A percentile compares a stretch with the other conserved stretches of the same genome.
phyloP scores from a whole-genome alignment of 2,329 filamentous ascomycete genomes.

The Sporothrix brunneoviolacea region DNA sequence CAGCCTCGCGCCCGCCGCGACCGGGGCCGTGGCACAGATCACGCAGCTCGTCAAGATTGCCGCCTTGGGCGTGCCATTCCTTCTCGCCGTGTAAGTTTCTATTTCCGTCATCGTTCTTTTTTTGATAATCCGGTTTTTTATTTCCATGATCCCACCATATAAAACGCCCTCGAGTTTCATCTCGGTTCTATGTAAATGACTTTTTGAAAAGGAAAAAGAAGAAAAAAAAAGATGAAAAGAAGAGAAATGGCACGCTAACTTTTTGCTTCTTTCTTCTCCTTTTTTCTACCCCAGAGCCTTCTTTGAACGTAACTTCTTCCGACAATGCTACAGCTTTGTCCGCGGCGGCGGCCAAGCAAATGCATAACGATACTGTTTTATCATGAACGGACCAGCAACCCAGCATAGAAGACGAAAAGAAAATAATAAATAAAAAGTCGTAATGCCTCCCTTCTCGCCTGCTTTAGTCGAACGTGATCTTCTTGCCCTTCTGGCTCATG shows the following conservation, averaged over 20 bases:
- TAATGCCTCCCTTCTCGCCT: neutral
- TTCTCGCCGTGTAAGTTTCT: constrained; percentile 53
- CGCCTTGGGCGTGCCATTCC: constrained; percentile 44
- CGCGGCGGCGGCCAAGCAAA: constrained; percentile 7
- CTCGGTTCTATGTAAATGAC: neutral
- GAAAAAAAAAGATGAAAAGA: too few relatives aligned
- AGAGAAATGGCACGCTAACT: constrained; percentile 3
- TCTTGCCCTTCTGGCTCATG: constrained; percentile 75
- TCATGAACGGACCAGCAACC: neutral
- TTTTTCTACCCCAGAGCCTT: constrained; percentile 42
- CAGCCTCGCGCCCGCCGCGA: too few relatives aligned
- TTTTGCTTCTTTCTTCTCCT: neutral
- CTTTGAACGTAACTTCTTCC: constrained; percentile 48
- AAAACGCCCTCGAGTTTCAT: constrained; percentile 7
- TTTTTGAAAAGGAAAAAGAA: too few relatives aligned
- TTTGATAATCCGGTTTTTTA: neutral
- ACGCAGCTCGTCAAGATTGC: constrained; percentile 42
- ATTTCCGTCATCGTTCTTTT: neutral
- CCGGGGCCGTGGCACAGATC: constrained; percentile 29
- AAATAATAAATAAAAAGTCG: neutral
- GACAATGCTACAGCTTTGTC: constrained; percentile 35
- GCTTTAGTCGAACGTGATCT: constrained; percentile 76
- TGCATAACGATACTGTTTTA: neutral
- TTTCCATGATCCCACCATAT: neutral
- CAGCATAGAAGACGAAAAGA: neutral